Percentiles rank a stretch among this genome's conserved stretches.
Evolutionary conservation across 148 eudicot species (phyloP).

Genomic region (Cornus controversa): DNA sequence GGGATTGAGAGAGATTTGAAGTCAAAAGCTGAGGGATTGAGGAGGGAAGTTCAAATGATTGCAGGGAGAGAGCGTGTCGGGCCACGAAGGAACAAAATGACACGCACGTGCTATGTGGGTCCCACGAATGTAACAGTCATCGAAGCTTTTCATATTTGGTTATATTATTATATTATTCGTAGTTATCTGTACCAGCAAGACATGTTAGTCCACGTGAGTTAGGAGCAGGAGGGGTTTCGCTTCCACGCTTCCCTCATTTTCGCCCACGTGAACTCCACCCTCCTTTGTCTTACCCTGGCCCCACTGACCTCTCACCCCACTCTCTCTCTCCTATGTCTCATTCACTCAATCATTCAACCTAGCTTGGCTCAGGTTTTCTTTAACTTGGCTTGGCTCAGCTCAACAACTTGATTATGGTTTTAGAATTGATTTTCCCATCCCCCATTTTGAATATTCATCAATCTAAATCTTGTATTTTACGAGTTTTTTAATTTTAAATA

Average conservation of each 20-base stretch:
- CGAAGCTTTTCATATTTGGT: neutral
- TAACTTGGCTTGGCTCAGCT: neutral
- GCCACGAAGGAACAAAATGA: conserved; percentile 24
- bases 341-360: neutral
- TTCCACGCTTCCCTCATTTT: conserved; percentile 16
- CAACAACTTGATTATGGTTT: no score
- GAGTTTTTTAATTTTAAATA: no score
- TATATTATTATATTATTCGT: neutral
- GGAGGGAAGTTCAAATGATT: conserved; percentile 32
- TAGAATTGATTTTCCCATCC: no score
- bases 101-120: conserved; percentile 27
- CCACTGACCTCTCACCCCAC: neutral
- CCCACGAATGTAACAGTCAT: neutral
- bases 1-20: neutral
- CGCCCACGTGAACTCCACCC: conserved; percentile 25
- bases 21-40: conserved; percentile 1
- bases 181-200: conserved; percentile 22
- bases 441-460: no score
- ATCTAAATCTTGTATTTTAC: no score
- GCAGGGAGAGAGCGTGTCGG: conserved; percentile 30
- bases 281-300: conserved; percentile 10
- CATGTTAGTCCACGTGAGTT: conserved; percentile 39
- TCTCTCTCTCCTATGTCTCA: neutral
- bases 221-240: neutral
- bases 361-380: no score